phyloP scores from a whole-genome alignment of 129 eudicot genomes.

The Flaveria trinervia region DNA sequence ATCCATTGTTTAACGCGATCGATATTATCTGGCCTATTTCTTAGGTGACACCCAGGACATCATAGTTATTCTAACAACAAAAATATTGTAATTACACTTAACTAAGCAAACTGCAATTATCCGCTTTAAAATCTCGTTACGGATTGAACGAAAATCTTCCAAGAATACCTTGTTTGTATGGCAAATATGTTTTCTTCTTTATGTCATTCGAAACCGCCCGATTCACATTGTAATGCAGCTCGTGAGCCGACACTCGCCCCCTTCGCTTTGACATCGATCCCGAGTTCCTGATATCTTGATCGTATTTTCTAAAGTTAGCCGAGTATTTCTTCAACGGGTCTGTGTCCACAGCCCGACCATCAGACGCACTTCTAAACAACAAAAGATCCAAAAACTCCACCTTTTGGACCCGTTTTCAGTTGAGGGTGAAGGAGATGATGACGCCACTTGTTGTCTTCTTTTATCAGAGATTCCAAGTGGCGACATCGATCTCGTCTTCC shows the following conservation, averaged over 20 bases:
- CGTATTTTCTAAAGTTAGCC: slow-evolving; percentile 35
- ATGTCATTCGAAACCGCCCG: slow-evolving; percentile 67
- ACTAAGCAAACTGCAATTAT: neutral
- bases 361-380: slow-evolving; percentile 85
- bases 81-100: neutral
- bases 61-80: no score
- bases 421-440: slow-evolving; percentile 23
- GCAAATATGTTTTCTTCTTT: slow-evolving; percentile 86
- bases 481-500: slow-evolving; percentile 71
- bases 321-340: slow-evolving; percentile 75
- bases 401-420: slow-evolving; percentile 24
- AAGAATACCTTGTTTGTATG: slow-evolving; percentile 82
- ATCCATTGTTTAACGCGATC: no score
- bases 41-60: neutral
- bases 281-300: slow-evolving; percentile 39
- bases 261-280: slow-evolving; percentile 45
- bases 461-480: slow-evolving; percentile 53
- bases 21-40: no score
- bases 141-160: slow-evolving; percentile 67
- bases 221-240: slow-evolving; percentile 72
- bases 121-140: neutral
- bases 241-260: slow-evolving; percentile 77
- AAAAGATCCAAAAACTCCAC: slow-evolving; percentile 79
- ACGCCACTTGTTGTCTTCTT: slow-evolving; percentile 41
- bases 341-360: slow-evolving; percentile 72